Evolutionary conservation across 495 filamentous ascomycete genomes (phyloP).

Genomic region (Tetracladium marchalianum): DNA sequence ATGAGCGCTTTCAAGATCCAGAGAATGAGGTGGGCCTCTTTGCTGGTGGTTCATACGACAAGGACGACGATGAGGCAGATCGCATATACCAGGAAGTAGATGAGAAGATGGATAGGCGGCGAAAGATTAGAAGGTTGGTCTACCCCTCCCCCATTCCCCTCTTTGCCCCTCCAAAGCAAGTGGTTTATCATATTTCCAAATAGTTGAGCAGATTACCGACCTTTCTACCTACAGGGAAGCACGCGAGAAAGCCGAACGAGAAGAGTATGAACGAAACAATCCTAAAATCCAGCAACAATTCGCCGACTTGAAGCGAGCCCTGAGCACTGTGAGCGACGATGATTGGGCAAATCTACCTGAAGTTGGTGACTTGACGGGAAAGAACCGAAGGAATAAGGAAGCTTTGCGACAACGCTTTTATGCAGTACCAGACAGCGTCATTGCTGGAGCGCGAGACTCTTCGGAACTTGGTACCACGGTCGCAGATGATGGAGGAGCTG

Average conservation of each 20-base stretch:
- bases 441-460: slow-evolving; percentile 72
- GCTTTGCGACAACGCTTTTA: slow-evolving; percentile 81
- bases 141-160: slow-evolving; percentile 18
- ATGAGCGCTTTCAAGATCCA: slow-evolving; percentile 87
- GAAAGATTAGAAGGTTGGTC: slow-evolving; percentile 85
- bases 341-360: slow-evolving; percentile 96
- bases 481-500: slow-evolving; percentile 58
- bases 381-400: slow-evolving; percentile 76
- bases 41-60: slow-evolving; percentile 85
- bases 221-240: slow-evolving; percentile 76
- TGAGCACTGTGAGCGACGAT: slow-evolving; percentile 83
- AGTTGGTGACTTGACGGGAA: slow-evolving; percentile 91
- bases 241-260: slow-evolving; percentile 80
- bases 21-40: slow-evolving; percentile 96
- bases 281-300: slow-evolving; percentile 99
- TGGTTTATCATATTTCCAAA: slow-evolving; percentile 56
- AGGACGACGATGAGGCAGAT: slow-evolving; percentile 95
- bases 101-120: slow-evolving; percentile 86
- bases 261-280: slow-evolving; percentile 93
- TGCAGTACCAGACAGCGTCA: slow-evolving; percentile 92
- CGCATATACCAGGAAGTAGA: slow-evolving; percentile 91
- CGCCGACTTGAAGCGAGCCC: slow-evolving; percentile 83
- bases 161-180: slow-evolving; percentile 29
- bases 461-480: slow-evolving; percentile 78
- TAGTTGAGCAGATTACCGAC: slow-evolving; percentile 85